Percentiles rank a stretch among this genome's conserved stretches.
Conservation (phyloP, 2,329 filamentous ascomycete genomes). For the Clonostachys rosea region DNA sequence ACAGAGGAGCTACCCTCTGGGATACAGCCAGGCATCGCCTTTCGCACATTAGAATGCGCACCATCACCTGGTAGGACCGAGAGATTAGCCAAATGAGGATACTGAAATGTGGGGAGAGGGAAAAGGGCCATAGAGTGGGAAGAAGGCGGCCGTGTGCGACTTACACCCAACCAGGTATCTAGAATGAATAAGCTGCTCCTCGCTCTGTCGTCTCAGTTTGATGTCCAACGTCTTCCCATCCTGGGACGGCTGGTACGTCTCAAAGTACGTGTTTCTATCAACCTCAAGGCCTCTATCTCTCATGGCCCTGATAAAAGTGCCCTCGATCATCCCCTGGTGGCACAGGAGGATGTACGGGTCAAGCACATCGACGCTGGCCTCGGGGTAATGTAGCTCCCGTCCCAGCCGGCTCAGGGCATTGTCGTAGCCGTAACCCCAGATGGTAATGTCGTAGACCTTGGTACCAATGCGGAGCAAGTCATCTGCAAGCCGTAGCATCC, state of each 20-base stretch:
- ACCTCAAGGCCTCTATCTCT: slow-evolving; percentile 59
- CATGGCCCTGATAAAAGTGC: slow-evolving; percentile 65
- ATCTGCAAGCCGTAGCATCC: slow-evolving; percentile 68
- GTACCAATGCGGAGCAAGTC: slow-evolving; percentile 62
- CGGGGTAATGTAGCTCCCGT: slow-evolving; percentile 66
- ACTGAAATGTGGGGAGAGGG: too few species aligned
- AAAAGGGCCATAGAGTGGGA: too few species aligned
- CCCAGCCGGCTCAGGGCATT: slow-evolving; percentile 53
- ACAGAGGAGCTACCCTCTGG: slow-evolving; percentile 50
- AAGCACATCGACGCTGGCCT: slow-evolving; percentile 51
- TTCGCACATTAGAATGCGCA: slow-evolving; percentile 66
- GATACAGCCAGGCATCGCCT: slow-evolving; percentile 52
- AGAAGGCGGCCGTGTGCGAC: too few species aligned
- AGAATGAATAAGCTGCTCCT: too few species aligned
- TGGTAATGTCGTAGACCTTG: slow-evolving; percentile 69
- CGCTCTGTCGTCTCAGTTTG: too few species aligned
- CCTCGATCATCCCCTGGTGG: slow-evolving; percentile 74
- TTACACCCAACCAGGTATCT: too few species aligned
- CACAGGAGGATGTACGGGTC: slow-evolving; percentile 54
- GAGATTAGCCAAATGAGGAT: too few species aligned
- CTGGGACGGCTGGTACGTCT: slow-evolving; percentile 27
- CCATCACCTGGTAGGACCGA: slow-evolving; percentile 34
- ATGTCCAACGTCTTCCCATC: too few species aligned
- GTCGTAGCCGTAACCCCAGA: slow-evolving; percentile 54
- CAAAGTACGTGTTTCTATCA: slow-evolving; percentile 59